Base-by-base conservation (phyloP, 441 rosid genomes). In the Pelargonium australe region DNA sequence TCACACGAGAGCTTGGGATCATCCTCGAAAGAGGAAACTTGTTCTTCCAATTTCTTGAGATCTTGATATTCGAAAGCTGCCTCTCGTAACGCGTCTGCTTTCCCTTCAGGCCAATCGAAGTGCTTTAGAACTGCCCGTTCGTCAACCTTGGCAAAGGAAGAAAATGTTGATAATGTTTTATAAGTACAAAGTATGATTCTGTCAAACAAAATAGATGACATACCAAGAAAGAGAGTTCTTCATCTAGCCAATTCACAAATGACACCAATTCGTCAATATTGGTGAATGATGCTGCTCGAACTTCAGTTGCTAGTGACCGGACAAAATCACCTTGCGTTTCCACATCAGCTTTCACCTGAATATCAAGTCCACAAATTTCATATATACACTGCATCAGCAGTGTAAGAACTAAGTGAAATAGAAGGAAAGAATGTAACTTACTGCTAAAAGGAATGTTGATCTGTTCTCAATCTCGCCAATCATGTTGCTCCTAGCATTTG, bases 41-140 rank as follows among this genome's bases (percentile, higher is more conserved):
- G 96, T 77, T 86, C 91, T 79, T 91, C 95, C 70, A 95, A 63
- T 80, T 91, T 95, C 85, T 82, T 73, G 64, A 95, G 85, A 81
- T 95, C 99, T 83, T 90, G 97, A 80, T 87, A 91, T 73, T 95
- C 99, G 68, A 95, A 95, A 34, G 97, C 89, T 58, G 99, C 97
- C 82, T 90, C 97, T 80, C 99, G 80, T 78, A 91, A 73, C 14
- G 96, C 97, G 74, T 95, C 97, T 67, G 97, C 97, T 82, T 95
- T 95, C 69, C 97, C 89, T 85, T 95, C 97, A 65, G 99, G 99
- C 97, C 99, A 95, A 49, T 95, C 97, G 70, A 95, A 95, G 82
- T 95, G 97, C 86, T 95, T 95, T 74, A 95, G 92, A 63, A 95
- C 99, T 47, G 97, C 97, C 70, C 96, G 84, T 75, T 95, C 97